Evolutionary conservation across 1,284 basidiomycete species (phyloP).

Genomic region (Ustilago loliicola): DNA sequence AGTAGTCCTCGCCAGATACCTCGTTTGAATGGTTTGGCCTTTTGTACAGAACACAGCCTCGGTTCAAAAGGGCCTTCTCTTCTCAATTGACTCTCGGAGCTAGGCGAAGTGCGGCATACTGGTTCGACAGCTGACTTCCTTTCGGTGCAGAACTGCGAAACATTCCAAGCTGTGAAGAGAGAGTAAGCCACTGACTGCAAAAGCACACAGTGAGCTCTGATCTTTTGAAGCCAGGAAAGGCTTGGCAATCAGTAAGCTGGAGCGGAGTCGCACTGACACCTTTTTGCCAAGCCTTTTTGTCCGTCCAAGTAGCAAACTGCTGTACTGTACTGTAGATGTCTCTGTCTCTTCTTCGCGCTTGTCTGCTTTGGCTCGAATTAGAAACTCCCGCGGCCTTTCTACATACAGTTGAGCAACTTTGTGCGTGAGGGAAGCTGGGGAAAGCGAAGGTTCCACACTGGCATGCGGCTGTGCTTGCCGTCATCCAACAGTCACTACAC

Average conservation of each 20-base stretch:
- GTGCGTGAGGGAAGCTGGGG: background rate
- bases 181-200: background rate
- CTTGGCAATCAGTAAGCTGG: slow-evolving; percentile 5
- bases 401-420: background rate
- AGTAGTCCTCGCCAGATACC: background rate
- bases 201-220: background rate
- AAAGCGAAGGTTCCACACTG: background rate
- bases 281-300: slow-evolving; percentile 2
- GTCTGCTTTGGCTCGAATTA: background rate
- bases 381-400: background rate
- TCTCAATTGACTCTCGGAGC: background rate
- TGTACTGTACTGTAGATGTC: background rate
- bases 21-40: background rate
- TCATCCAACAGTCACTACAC: slow-evolving; percentile 1
- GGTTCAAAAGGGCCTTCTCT: slow-evolving; percentile 33
- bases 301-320: background rate
- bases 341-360: background rate
- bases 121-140: background rate
- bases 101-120: background rate
- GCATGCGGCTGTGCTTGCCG: slow-evolving; percentile 5
- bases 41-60: slow-evolving; percentile 27
- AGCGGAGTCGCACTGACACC: background rate
- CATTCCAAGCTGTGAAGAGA: background rate
- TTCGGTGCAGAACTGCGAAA: background rate
- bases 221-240: background rate